Evolutionary conservation across 805 yeast species (phyloP).

Genomic region (Lachancea lanzarotensis): DNA sequence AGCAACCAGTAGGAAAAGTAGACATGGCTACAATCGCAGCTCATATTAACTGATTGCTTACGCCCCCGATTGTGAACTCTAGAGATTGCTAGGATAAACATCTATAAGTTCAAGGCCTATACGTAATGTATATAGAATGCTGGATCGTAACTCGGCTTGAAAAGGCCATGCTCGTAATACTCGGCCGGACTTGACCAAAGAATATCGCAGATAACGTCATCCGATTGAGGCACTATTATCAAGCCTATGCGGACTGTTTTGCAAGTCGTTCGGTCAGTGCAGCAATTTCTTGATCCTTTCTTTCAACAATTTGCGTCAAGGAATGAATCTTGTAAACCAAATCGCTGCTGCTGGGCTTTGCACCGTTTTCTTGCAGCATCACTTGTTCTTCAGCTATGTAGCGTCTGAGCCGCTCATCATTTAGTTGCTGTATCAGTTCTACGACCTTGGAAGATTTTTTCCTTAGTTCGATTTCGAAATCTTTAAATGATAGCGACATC

Average conservation of each 20-base stretch:
- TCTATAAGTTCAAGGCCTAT: too few species aligned
- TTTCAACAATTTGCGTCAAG: constrained; percentile 40
- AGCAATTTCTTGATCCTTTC: constrained; percentile 35
- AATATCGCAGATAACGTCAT: too few species aligned
- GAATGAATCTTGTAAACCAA: constrained; percentile 51
- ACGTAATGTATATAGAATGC: too few species aligned
- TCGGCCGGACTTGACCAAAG: too few species aligned
- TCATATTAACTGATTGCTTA: too few species aligned
- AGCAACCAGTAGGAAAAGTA: too few species aligned
- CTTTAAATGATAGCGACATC: constrained; percentile 12
- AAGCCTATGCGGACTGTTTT: not conserved
- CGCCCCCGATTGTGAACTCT: too few species aligned
- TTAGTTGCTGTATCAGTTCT: constrained; percentile 49
- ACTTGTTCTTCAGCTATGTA: constrained; percentile 69
- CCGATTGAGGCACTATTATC: too few species aligned
- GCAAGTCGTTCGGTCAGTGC: not conserved
- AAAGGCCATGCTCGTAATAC: too few species aligned
- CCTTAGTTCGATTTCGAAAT: constrained; percentile 32
- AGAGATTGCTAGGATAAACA: too few species aligned
- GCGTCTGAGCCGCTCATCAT: constrained; percentile 58
- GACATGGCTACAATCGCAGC: too few species aligned
- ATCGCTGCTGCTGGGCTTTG: constrained; percentile 48
- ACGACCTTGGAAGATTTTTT: constrained; percentile 41
- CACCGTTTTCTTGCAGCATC: constrained; percentile 46
- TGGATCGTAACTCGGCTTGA: too few species aligned